Evolutionary conservation across 257 asterid species (phyloP), one percentile per base, ranked within the genome.

Genomic region (Apocynum venetum): DNA sequence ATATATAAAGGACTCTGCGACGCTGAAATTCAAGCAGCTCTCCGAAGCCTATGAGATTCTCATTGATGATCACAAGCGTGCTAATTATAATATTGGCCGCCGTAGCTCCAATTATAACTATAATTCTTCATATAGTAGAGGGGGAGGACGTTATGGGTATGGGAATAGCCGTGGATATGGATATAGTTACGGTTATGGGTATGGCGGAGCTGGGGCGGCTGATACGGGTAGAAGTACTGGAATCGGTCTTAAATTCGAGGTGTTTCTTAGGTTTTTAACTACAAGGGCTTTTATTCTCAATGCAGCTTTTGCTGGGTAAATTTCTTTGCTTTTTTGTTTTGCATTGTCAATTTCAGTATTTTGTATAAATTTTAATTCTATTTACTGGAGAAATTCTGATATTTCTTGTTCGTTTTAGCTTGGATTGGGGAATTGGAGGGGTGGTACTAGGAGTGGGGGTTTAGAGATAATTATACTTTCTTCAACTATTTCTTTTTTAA

Each of bases 31-130:
- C 90, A 92, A 88, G 87, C 92, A 85, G 86, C 79, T 92, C 2
- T 87, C 97, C n/a, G 93, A 87, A 84, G 97, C 97, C 20, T 92
- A 92, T 81, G 96, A 92, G 75, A 83, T 84, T 73, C 89, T 92
- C 20, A 83, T 81, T 8, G 96, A 92, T 47, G 97, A 91, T 82
- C 89, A 87, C 67, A 89, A 84, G 73, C 92, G 95, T 49, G 93
- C 90, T 17, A 96, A 91, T 80, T 91, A 91, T 76, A 91, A 91
- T 80, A 83, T 86, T 73, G 80, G 63, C 74, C 76, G 82, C 52
- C 81, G 78, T 60, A 51, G 76, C 66, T 73, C 76, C 49, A 31
- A 19, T 2, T 35, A 19, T 48, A 6, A 46, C 4, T 41, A 35
- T 48, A 0, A 53, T 56, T 44, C 71, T 38, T 73, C 71, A 10